Base-by-base conservation (phyloP, 2,329 filamentous ascomycete species). In the Botrytis sinoallii region DNA sequence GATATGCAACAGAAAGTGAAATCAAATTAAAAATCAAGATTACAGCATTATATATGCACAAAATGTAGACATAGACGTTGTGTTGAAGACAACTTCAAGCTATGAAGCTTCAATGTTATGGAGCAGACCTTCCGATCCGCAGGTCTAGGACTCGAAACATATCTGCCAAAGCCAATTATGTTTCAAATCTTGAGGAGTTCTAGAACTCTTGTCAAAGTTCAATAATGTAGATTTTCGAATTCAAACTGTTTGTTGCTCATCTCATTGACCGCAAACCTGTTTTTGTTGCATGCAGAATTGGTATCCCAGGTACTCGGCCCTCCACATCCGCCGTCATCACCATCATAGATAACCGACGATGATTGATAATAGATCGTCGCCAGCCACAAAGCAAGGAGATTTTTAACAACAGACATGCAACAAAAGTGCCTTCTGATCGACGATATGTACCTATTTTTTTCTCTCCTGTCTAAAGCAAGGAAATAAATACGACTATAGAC, bases 181-280 rank as follows among this genome's bases (percentile, higher is more conserved):
- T 8, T 12, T 18, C 1, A 38, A 20, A 52, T 16, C 4, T 57
- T 18, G 14, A 18, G 9, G 29, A 38, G 44, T 66, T 52, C 64
- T 52, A n/a, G 32, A 66, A 40, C 16, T 1, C 29, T 22, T 22
- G n/a, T 29, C 44, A 52, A 38, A 16, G 3, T 55, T 42, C 40
- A 52, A 9, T 18, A 22, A 1, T 42, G 35, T 4, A n/a, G n/a
- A 68, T 57, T 52, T 14, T 32, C 8, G 18, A 20, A 20, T 68
- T 38, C 52, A 16, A 55, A 22, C 29, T 3, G 29, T 25, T 60
- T 61, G 55, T 70, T 70, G 55, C 67, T 61, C 55, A 35, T 70
- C 52, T 70, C 29, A n/a, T 70, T 10, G 22, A 22, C 8, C 25
- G 59, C 67, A 70, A 70, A 70, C 67, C 67, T 61, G 68, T 46